Base-by-base conservation (phyloP, 2,329 filamentous ascomycete species). In the Ophiostoma angusticollis region DNA sequence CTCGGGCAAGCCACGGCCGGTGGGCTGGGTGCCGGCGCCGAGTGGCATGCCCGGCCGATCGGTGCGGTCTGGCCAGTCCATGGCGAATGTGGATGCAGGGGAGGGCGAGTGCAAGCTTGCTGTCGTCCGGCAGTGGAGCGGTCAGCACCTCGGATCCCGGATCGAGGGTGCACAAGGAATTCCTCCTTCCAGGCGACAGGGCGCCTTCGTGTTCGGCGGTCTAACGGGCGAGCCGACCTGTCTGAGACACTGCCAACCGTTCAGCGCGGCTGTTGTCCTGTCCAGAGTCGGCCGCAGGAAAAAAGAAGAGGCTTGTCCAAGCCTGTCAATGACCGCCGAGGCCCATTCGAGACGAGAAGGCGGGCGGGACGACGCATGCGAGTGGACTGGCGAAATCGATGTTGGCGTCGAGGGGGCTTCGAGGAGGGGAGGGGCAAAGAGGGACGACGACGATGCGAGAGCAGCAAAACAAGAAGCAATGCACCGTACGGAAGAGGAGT, bases 1-100 rank as follows among this genome's bases (percentile, higher is more conserved):
- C 24, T 59, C 58, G 43, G 58, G 57, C 35, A 59, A 49, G 3
- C 57, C 57, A 24, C 56, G 45, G 11, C 39, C 31, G 23, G 24
- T 8, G 6, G 41, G 31, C 30, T 43, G 45, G 8, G 37, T 36
- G 28, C 39, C 36, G 2, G 46, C 30, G 31, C 44, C 46, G 18
- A 41, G 36, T 9, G 43, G 27, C 28, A 43, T 25, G 16, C 46
- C 45, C 11, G 41, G 23, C 22, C 42, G 46, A 25, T 47, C 47
- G 11, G 37, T 27, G 24, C 47, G 29, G 11, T 48, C 46, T 27
- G 38, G 18, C 6, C 45, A 40, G 35, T 49, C 47, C 46, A 49
- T 48, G 28, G 32, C n/a, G 19, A 34, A 29, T n/a, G 22, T 16
- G 18, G 22, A 16, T 17, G 22, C 17, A 22, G 16, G 5, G 19